Evolutionary conservation across 2,329 filamentous ascomycete genomes (phyloP), one percentile per base, ranked within the genome.

Genomic region (Penicillium fuscoglaucum): DNA sequence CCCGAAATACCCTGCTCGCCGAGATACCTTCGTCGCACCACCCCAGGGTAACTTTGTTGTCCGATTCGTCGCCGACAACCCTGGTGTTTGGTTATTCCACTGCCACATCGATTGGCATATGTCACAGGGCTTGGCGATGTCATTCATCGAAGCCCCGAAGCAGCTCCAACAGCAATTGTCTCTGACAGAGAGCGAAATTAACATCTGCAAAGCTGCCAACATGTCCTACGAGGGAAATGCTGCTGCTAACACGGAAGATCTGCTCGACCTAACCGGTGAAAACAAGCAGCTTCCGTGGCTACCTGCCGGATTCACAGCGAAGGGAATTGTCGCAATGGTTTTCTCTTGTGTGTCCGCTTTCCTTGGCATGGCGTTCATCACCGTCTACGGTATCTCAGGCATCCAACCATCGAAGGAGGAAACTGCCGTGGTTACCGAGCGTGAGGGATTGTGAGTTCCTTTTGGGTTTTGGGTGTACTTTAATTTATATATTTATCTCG

Each of bases 91-190:
- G 87, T 73, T 89, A 4, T 90, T 92, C 77, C 90, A 92, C 74
- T 93, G 90, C 74, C 90, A 93, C 71, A 88, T 93, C 53, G 88
- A 90, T 69, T 93, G 88, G 88, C 89, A 91, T 70, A 79, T 90
- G 57, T 76, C 82, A 1, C 85, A 85, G 3, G 89, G 89, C n/a
- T 79, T 91, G 2, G 78, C 85, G 4, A 83, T 86, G 26, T 86
- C 85, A 1, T 83, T 90, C 62, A 73, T 89, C 60, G 87, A 89
- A 72, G 83, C 84, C 0, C 87, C 87, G 0, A 69, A 82, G 4
- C 81, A 85, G 19, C 70, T 95, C 0, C 89, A 92, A 68, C 73
- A 83, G 59, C 77, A 74, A 0, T 65, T 88, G 37, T 77, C 74
- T 0, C 83, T 96, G 21, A 90, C 90, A 0, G 70, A 80, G 29